Evolutionary conservation across 192 early-diverging fungal genomes (phyloP).

Genomic region (Haplosporangium gracile): DNA sequence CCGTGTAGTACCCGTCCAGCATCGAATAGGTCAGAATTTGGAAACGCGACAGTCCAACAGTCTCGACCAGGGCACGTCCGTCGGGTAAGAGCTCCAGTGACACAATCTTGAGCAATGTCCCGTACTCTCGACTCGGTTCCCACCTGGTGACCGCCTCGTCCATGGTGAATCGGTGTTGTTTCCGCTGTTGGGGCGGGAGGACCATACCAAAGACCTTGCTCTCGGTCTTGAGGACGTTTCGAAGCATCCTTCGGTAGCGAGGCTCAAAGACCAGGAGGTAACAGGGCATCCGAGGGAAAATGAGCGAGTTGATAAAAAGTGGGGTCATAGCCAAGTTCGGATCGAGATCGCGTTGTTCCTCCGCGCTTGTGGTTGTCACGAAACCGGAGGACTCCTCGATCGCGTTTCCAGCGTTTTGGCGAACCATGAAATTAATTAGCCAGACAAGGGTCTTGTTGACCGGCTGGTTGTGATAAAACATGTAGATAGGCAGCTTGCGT

Average conservation of each 20-base stretch:
- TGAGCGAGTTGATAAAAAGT: constrained; percentile 68
- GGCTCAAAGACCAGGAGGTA: constrained; percentile 77
- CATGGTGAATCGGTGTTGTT: constrained; percentile 8
- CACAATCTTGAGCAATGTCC: constrained; percentile 65
- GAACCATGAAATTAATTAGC: constrained; percentile 29
- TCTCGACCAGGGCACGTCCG: constrained; percentile 66
- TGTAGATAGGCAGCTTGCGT: constrained; percentile 39
- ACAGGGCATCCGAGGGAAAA: constrained; percentile 70
- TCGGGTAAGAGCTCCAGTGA: constrained; percentile 59
- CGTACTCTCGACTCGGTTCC: constrained; percentile 57
- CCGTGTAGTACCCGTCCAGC: constrained; percentile 65
- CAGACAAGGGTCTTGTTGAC: constrained; percentile 43
- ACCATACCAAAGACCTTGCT: constrained; percentile 69
- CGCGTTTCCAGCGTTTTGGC: neutral
- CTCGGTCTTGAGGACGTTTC: constrained; percentile 58
- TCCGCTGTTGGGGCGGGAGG: constrained; percentile 28
- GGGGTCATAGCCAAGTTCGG: constrained; percentile 61
- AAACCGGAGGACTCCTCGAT: neutral
- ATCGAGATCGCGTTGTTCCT: constrained; percentile 48
- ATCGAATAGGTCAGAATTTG: constrained; percentile 48
- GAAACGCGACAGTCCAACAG: constrained; percentile 64
- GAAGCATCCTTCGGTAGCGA: constrained; percentile 72
- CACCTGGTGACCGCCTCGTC: constrained; percentile 6
- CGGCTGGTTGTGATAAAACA: constrained; percentile 56
- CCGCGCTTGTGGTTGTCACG: neutral